phyloP scores from a whole-genome alignment of 495 filamentous ascomycete species.

The Polyplosphaeria fusca region DNA sequence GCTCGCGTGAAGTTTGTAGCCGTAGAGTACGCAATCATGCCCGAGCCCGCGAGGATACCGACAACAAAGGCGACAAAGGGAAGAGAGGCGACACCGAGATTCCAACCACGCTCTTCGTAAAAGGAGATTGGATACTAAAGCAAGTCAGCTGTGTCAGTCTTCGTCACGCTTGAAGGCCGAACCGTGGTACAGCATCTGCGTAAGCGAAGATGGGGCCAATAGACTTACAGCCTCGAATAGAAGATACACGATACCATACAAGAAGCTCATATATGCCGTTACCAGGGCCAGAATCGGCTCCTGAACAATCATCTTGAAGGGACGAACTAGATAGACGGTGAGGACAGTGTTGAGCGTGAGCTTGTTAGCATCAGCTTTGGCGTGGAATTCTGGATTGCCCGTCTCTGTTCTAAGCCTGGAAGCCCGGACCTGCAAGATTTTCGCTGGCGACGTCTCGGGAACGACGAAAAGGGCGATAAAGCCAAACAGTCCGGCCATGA shows the following conservation, averaged over 20 bases:
- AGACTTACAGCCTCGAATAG: conserved; percentile 38
- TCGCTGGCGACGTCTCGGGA: conserved; percentile 59
- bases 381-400: conserved; percentile 59
- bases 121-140: conserved; percentile 38
- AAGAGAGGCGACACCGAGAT: conserved; percentile 35
- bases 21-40: conserved; percentile 28
- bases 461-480: conserved; percentile 47
- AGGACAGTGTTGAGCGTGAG: conserved; percentile 49
- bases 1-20: conserved; percentile 30
- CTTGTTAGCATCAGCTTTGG: conserved; percentile 55
- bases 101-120: conserved; percentile 38
- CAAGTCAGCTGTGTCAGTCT: background rate
- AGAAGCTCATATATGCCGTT: conserved; percentile 44
- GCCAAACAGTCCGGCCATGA: conserved; percentile 53
- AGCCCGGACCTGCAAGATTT: conserved; percentile 56
- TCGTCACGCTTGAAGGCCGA: no score
- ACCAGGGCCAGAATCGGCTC: conserved; percentile 61
- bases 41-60: conserved; percentile 25
- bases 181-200: no score
- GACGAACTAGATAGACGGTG: conserved; percentile 57
- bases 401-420: conserved; percentile 56
- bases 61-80: conserved; percentile 36
- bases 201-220: background rate
- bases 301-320: conserved; percentile 57
- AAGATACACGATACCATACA: conserved; percentile 44